Evolutionary conservation across 352 stramenopile genomes (phyloP).

Genomic region (Globisporangium megalacanthum): DNA sequence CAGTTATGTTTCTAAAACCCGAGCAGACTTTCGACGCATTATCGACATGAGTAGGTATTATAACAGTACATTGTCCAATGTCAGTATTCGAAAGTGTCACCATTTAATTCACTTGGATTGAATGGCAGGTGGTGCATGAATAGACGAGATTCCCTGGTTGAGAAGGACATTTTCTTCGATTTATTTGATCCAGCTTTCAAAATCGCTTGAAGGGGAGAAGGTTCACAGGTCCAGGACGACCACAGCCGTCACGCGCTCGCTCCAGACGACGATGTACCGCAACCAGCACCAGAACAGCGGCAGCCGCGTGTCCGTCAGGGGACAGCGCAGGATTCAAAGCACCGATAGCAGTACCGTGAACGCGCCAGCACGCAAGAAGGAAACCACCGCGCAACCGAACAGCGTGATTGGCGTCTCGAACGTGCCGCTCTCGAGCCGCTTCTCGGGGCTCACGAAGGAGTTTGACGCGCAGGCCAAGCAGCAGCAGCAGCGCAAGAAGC

Average conservation of each 20-base stretch:
- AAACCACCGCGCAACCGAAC: conserved; percentile 9
- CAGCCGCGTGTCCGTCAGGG: conserved; percentile 42
- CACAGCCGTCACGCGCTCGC: background rate
- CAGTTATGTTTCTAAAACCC: too few relatives aligned
- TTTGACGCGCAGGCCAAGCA: conserved; percentile 15
- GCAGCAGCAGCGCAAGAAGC: conserved; percentile 15
- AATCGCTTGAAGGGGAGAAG: background rate
- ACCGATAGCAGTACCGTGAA: conserved; percentile 14
- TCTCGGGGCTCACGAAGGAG: conserved; percentile 58
- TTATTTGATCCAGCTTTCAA: too few relatives aligned
- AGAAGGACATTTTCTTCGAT: too few relatives aligned
- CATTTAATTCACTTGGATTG: too few relatives aligned
- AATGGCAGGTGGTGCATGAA: too few relatives aligned
- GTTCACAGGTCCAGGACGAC: background rate
- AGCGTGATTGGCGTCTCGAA: conserved; percentile 58
- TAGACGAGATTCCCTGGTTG: too few relatives aligned
- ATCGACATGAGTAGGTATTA: too few relatives aligned
- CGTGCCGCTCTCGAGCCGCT: conserved; percentile 71
- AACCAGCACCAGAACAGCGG: conserved; percentile 20
- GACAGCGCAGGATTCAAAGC: conserved; percentile 58
- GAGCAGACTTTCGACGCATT: too few relatives aligned
- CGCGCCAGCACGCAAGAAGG: conserved; percentile 16
- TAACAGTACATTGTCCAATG: too few relatives aligned
- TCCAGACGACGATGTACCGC: conserved; percentile 9
- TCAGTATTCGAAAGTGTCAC: too few relatives aligned